A percentile compares a stretch with the other conserved stretches of the same genome.
phyloP scores from a whole-genome alignment of 768 basidiomycete species.

The Xerocomus potaroensis region DNA sequence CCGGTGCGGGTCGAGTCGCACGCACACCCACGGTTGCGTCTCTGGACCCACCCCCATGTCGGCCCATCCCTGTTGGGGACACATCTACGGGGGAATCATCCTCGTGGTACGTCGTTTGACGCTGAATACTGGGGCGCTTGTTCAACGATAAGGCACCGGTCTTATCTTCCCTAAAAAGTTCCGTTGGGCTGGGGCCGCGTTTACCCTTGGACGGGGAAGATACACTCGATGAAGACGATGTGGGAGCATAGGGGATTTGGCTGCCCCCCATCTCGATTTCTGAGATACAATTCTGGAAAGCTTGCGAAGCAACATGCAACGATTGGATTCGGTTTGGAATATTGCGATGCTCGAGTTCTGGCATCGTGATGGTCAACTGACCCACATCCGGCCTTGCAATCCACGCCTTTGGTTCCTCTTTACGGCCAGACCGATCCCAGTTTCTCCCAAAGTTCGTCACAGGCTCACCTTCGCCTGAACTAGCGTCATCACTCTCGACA shows the following conservation, averaged over 20 bases:
- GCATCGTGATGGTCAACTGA: not conserved
- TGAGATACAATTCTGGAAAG: slow-evolving; percentile 1
- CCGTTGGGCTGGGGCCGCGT: slow-evolving; percentile 68
- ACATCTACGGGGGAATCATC: slow-evolving; percentile 9
- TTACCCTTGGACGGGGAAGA: slow-evolving; percentile 47
- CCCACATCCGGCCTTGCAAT: not conserved
- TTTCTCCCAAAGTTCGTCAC: slow-evolving; percentile 4
- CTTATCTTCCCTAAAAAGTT: slow-evolving; percentile 57
- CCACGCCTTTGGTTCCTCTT: slow-evolving; percentile 10
- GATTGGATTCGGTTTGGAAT: slow-evolving; percentile 5
- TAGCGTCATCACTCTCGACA: slow-evolving; percentile 20
- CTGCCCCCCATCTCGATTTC: slow-evolving; percentile 6
- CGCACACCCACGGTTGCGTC: not conserved
- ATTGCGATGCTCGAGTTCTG: not conserved
- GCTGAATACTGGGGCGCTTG: slow-evolving; percentile 67
- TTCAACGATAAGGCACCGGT: slow-evolving; percentile 51
- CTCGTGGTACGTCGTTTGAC: slow-evolving; percentile 28
- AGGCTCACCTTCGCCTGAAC: slow-evolving; percentile 10
- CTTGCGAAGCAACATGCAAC: slow-evolving; percentile 4
- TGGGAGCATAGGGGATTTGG: slow-evolving; percentile 2
- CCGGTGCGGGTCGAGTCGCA: slow-evolving; percentile 1
- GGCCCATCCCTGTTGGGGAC: slow-evolving; percentile 7
- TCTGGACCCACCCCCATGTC: slow-evolving; percentile 6
- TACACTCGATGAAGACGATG: slow-evolving; percentile 14
- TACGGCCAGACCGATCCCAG: slow-evolving; percentile 18